Evolutionary conservation across 129 eudicot species (phyloP).

Genomic region (Apium graveolens): DNA sequence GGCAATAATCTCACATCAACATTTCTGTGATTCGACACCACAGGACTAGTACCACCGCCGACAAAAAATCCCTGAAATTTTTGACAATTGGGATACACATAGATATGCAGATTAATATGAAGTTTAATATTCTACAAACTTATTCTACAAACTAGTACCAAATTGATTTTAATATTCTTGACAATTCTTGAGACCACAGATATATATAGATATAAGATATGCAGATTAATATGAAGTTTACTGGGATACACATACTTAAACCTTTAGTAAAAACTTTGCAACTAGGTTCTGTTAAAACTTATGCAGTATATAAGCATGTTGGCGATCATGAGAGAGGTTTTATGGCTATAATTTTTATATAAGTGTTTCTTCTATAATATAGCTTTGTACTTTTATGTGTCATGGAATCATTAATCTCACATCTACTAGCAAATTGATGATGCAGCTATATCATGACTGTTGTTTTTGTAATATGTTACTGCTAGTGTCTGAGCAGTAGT

Average conservation of each 20-base stretch:
- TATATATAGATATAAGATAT: background rate
- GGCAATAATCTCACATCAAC: too few species aligned
- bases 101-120: too few species aligned
- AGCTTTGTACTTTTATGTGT: background rate
- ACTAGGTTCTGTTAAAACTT: background rate
- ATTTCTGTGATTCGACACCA: too few species aligned
- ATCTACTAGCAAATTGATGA: background rate
- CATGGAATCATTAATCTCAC: background rate
- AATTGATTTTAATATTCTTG: too few species aligned
- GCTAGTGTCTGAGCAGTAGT: background rate
- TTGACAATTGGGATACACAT: too few species aligned
- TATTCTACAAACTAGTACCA: too few species aligned
- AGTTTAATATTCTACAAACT: too few species aligned
- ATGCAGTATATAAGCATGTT: background rate
- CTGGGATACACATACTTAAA: background rate
- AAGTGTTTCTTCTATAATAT: background rate
- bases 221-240: background rate
- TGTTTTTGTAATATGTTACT: background rate
- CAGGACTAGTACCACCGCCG: too few species aligned
- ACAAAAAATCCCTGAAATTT: too few species aligned
- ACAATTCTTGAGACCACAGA: too few species aligned
- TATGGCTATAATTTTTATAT: background rate
- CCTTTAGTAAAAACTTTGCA: background rate
- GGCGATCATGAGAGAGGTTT: background rate
- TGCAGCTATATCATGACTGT: background rate